Evolutionary conservation across 805 yeast genomes (phyloP), one percentile per base, ranked within the genome.

Genomic region (Candida ovalis): DNA sequence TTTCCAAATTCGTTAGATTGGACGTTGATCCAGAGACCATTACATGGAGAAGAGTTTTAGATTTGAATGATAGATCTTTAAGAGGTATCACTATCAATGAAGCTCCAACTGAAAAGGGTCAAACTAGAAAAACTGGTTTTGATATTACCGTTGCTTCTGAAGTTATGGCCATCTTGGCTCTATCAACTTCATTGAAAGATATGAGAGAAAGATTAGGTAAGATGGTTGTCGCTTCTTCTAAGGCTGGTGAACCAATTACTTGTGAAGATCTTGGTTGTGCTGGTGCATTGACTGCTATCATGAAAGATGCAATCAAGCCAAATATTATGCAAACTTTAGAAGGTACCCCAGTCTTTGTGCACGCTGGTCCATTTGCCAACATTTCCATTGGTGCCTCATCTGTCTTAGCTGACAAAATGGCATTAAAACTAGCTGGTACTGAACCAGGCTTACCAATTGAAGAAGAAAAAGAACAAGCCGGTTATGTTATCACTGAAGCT

Each of bases 301-400:
- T 92, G 77, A 92, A 90, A 72, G 98, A 92, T 65, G 96, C 98
- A 22, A 84, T 92, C 66, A 92, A 91, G 73, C 98, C 98, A 56
- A 92, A 88, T 66, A 70, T 92, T 66, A 92, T 92, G 98, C 98
- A 92, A 71, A 88, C 97, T 44, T 77, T 92, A 52, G 97, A 92
- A 71, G 98, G 98, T 51, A 91, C 97, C 7, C 98, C 98, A 5
- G 98, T 92, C 23, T 82, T 92, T 62, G 96, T 92, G 18, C 98
- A 92, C 66, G 97, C 97, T 37, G 98, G 98, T 54, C 98, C 98
- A 25, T 92, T 92, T 68, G 98, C 98, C 56, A 92, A 92, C 71
- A 92, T 92, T 56, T 88, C 96, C 30, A 92, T 92, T 65, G 99
- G 99, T 60, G 97, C 97, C 13, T 87, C 92, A 32, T 91, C 97